These are phyloP conservation scores for Aureobasidium sp. DNA, from an alignment of 2,329 filamentous ascomycete genomes.

Conservation along the genomic window DNA sequence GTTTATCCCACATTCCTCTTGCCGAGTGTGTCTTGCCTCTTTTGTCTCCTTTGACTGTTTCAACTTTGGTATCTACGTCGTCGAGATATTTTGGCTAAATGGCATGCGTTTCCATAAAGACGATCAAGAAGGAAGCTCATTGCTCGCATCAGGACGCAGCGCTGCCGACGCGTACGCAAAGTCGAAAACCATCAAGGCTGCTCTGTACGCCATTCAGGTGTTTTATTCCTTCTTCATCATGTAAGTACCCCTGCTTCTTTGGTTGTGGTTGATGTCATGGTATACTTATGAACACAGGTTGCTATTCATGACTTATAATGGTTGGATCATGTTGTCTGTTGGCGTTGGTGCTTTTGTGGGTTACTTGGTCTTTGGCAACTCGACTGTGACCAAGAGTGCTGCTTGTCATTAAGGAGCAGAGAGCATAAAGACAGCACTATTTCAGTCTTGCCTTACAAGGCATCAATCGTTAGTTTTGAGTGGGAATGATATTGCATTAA, in stretches of 20 bases:
- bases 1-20: neutral
- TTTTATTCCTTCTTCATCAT: slow-evolving; percentile 99
- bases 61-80: neutral
- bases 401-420: slow-evolving; percentile 67
- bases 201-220: slow-evolving; percentile 84
- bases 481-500: neutral
- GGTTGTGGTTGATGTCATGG: no score
- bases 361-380: slow-evolving; percentile 72
- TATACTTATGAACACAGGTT: slow-evolving; percentile 56
- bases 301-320: slow-evolving; percentile 99
- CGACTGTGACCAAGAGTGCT: slow-evolving; percentile 71
- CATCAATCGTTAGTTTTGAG: neutral
- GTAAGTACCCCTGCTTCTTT: slow-evolving; percentile 51
- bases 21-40: neutral
- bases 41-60: neutral
- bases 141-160: slow-evolving; percentile 67
- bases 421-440: neutral
- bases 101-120: neutral
- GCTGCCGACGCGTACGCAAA: slow-evolving; percentile 56
- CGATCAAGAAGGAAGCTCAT: slow-evolving; percentile 54
- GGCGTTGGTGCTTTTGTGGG: slow-evolving; percentile 83
- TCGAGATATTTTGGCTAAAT: slow-evolving; percentile 1
- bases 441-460: neutral
- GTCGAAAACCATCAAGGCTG: slow-evolving; percentile 70
- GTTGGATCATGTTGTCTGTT: slow-evolving; percentile 92